Evolutionary conservation across 768 basidiomycete species (phyloP).

Genomic region (Phylloporus arenicola): DNA sequence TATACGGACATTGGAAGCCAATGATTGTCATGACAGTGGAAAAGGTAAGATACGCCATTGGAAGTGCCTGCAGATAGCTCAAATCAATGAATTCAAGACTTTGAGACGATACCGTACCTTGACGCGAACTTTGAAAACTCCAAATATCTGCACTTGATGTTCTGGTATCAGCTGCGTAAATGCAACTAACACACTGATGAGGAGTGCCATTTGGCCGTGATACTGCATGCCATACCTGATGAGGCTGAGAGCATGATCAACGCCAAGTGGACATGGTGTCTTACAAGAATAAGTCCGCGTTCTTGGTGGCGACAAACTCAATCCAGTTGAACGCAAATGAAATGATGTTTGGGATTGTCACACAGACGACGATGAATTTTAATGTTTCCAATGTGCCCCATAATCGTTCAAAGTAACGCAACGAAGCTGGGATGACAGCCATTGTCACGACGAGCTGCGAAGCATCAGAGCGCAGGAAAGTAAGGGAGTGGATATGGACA

Average conservation of each 20-base stretch:
- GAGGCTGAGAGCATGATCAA: conserved; percentile 11
- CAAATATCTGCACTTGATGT: conserved; percentile 92
- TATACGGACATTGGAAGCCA: conserved; percentile 86
- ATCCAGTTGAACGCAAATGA: conserved; percentile 87
- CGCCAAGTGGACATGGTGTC: conserved; percentile 26
- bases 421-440: conserved; percentile 71
- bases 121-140: conserved; percentile 77
- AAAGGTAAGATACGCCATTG: conserved; percentile 90
- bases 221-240: conserved; percentile 81
- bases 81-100: not conserved
- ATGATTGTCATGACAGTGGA: conserved; percentile 81
- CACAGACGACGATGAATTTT: conserved; percentile 78
- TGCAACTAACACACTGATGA: conserved; percentile 85
- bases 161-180: conserved; percentile 98
- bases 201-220: conserved; percentile 89
- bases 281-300: conserved; percentile 74
- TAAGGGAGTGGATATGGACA: conserved; percentile 23
- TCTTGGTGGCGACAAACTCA: conserved; percentile 64
- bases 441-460: conserved; percentile 70
- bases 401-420: conserved; percentile 88
- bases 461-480: conserved; percentile 3
- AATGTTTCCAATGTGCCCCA: conserved; percentile 87
- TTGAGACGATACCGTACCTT: conserved; percentile 52
- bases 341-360: conserved; percentile 83
- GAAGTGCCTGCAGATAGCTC: conserved; percentile 57